These are phyloP conservation scores for Clonostachys byssicola DNA, from an alignment of 2,329 filamentous ascomycete genomes.

Conservation along the genomic window DNA sequence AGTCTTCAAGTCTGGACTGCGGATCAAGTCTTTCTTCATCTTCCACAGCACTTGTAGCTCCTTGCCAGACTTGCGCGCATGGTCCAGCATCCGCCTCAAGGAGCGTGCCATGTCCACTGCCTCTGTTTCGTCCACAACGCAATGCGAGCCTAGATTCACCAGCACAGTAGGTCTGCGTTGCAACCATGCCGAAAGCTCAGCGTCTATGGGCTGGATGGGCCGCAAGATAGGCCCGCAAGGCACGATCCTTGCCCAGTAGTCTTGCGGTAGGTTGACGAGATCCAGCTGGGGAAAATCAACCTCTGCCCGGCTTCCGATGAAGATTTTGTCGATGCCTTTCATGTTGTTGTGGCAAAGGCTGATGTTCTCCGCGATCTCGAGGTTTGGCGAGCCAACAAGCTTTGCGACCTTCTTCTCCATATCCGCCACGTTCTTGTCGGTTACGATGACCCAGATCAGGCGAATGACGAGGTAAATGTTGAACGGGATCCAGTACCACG, in stretches of 20 bases:
- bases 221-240: conserved; percentile 42
- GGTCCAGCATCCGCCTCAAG: conserved; percentile 12
- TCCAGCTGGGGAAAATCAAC: conserved; percentile 31
- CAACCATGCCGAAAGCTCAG: conserved; percentile 36
- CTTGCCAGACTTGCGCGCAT: background rate
- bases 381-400: background rate
- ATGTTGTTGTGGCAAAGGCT: background rate
- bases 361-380: background rate
- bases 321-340: too few species aligned
- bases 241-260: conserved; percentile 13
- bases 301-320: conserved; percentile 6
- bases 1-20: background rate
- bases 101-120: conserved; percentile 30
- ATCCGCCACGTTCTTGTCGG: background rate
- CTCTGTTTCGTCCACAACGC: conserved; percentile 19
- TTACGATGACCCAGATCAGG: background rate
- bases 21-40: conserved; percentile 5
- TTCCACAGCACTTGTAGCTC: conserved; percentile 27
- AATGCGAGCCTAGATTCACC: conserved; percentile 40
- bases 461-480: background rate
- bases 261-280: conserved; percentile 19
- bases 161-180: conserved; percentile 32
- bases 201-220: conserved; percentile 25
- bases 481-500: background rate
- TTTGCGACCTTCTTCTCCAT: background rate